A percentile compares a stretch with the other conserved stretches of the same genome.
phyloP scores from a whole-genome alignment of 352 stramenopile genomes.

The Peronospora belbahrii region DNA sequence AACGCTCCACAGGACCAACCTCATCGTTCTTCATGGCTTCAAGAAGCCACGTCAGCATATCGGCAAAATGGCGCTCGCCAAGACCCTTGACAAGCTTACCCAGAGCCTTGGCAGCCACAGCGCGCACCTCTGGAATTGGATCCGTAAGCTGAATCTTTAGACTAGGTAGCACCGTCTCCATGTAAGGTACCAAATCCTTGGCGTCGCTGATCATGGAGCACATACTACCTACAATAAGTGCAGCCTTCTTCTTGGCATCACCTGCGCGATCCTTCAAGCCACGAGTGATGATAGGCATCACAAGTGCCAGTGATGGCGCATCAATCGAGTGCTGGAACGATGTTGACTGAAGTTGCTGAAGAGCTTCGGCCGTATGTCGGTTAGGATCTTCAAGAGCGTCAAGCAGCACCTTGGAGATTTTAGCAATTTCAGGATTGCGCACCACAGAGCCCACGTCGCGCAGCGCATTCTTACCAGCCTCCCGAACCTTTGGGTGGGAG shows the following conservation, averaged over 20 bases:
- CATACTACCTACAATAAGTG: slow-evolving; percentile 99
- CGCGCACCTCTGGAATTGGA: slow-evolving; percentile 92
- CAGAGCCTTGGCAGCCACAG: slow-evolving; percentile 92
- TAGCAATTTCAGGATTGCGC: slow-evolving; percentile 98
- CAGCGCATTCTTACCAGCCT: slow-evolving; percentile 92
- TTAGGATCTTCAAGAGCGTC: slow-evolving; percentile 94
- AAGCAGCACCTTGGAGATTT: slow-evolving; percentile 90
- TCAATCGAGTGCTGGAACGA: slow-evolving; percentile 99
- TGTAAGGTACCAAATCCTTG: slow-evolving; percentile 96
- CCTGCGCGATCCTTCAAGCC: slow-evolving; percentile 95
- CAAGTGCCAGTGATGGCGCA: slow-evolving; percentile 96
- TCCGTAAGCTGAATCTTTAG: slow-evolving; percentile 92
- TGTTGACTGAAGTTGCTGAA: slow-evolving; percentile 96
- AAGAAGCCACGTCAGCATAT: slow-evolving; percentile 96
- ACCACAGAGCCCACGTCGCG: slow-evolving; percentile 97
- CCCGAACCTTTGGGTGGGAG: slow-evolving; percentile 97
- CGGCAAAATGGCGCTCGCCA: slow-evolving; percentile 91
- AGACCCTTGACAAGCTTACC: slow-evolving; percentile 93
- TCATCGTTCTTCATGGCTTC: slow-evolving; percentile 91
- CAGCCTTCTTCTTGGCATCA: slow-evolving; percentile 97
- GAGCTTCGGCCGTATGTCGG: slow-evolving; percentile 85
- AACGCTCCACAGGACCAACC: slow-evolving; percentile 93
- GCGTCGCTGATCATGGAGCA: slow-evolving; percentile 98
- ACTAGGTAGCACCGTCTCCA: slow-evolving; percentile 94
- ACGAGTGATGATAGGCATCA: slow-evolving; percentile 98